Evolutionary conservation across 208 protist genomes (phyloP).

Genomic region (Trypanosoma rangeli): DNA sequence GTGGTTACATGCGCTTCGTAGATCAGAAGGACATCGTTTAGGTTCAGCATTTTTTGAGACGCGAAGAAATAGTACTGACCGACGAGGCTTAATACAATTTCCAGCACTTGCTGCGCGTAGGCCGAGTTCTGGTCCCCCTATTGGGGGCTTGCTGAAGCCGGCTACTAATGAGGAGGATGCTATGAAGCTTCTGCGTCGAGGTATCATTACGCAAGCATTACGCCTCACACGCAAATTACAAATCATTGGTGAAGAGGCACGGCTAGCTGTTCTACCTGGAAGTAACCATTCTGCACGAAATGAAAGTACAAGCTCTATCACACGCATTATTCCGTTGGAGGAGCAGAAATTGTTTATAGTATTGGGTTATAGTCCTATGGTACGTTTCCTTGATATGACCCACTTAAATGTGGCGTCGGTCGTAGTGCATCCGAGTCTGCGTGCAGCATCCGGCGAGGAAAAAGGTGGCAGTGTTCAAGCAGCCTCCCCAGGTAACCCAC

Average conservation of each 20-base stretch:
- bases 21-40: neutral
- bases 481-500: neutral
- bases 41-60: neutral
- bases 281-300: neutral
- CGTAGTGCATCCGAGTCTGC: slow-evolving; percentile 23
- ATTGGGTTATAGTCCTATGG: slow-evolving; percentile 39
- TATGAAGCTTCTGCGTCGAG: slow-evolving; percentile 8
- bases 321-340: slow-evolving; percentile 34
- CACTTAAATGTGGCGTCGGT: slow-evolving; percentile 10
- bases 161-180: neutral
- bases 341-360: slow-evolving; percentile 31
- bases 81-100: neutral
- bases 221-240: slow-evolving; percentile 15
- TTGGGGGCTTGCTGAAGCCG: neutral
- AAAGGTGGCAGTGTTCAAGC: neutral
- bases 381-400: slow-evolving; percentile 39
- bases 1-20: slow-evolving; percentile 15
- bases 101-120: neutral
- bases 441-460: neutral
- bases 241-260: slow-evolving; percentile 9
- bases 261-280: neutral
- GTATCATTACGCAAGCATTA: slow-evolving; percentile 13
- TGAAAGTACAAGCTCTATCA: slow-evolving; percentile 31
- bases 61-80: neutral
- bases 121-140: neutral